Conservation (phyloP, 768 basidiomycete genomes). For the Macrocybe gigantea region DNA sequence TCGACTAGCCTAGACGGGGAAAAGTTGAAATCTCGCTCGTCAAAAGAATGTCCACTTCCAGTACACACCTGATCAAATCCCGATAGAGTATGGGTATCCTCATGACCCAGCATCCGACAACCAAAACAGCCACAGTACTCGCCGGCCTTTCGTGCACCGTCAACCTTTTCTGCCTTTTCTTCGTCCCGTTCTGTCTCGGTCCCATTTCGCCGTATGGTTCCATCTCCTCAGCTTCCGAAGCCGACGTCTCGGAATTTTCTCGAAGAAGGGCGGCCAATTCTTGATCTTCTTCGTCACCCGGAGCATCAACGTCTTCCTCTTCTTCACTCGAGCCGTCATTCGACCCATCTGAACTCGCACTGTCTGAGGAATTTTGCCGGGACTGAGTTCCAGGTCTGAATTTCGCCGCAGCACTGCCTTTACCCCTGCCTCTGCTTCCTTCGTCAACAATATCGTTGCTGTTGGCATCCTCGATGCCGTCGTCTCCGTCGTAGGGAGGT, state of each 20-base stretch:
- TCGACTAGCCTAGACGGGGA: constrained; percentile 57
- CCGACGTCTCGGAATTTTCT: constrained; percentile 32
- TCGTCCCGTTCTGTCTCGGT: constrained; percentile 15
- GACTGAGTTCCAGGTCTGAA: constrained; percentile 2
- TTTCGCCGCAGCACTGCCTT: neutral
- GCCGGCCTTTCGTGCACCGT: constrained; percentile 30
- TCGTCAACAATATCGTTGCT: constrained; percentile 8
- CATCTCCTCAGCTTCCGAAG: constrained; percentile 7
- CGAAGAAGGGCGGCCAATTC: constrained; percentile 37
- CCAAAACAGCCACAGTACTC: constrained; percentile 59
- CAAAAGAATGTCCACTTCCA: neutral
- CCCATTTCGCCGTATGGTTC: neutral
- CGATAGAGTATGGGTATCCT: constrained; percentile 70
- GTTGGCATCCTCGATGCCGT: constrained; percentile 30
- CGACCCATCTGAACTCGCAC: constrained; percentile 6
- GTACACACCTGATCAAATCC: constrained; percentile 66
- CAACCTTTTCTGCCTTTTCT: constrained; percentile 11
- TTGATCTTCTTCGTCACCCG: constrained; percentile 20
- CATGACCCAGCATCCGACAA: constrained; percentile 75
- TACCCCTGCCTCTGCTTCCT: neutral
- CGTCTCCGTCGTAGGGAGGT: constrained; percentile 55
- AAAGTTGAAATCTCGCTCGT: constrained; percentile 7
- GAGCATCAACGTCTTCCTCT: constrained; percentile 13
- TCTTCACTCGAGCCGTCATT: constrained; percentile 1
- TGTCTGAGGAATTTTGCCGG: constrained; percentile 3